A percentile compares a stretch with the other conserved stretches of the same genome.
These are phyloP conservation scores for Pyrrhoderma lamaoense DNA, from an alignment of 1,284 basidiomycete genomes.

Conservation along the genomic window DNA sequence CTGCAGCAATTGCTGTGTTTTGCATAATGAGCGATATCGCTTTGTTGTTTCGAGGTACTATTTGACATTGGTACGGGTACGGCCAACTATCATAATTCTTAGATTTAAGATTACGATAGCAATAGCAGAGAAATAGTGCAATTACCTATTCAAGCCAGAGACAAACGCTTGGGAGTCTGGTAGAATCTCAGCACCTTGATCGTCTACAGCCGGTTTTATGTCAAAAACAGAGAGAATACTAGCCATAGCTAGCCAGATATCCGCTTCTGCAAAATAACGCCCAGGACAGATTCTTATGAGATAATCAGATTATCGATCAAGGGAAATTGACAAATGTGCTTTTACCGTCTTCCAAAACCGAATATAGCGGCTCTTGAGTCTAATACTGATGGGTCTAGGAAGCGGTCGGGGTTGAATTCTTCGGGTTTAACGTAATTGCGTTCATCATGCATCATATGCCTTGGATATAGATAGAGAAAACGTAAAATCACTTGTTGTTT, in stretches of 20 bases:
- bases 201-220: conserved; percentile 7
- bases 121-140: not conserved
- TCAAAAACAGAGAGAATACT: conserved; percentile 14
- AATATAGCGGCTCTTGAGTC: conserved; percentile 9
- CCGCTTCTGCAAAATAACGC: conserved; percentile 20
- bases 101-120: too few species aligned
- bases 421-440: conserved; percentile 5
- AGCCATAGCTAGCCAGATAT: conserved; percentile 16
- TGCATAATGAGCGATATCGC: too few species aligned
- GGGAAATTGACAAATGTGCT: conserved; percentile 20
- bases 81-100: conserved; percentile 19
- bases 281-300: conserved; percentile 22
- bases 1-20: too few species aligned
- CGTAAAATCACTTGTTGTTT: not conserved
- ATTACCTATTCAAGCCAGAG: not conserved
- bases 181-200: conserved; percentile 18
- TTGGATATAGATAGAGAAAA: not conserved
- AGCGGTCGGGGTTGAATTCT: conserved; percentile 12
- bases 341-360: conserved; percentile 28
- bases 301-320: conserved; percentile 12
- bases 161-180: conserved; percentile 3
- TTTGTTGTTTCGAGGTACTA: conserved; percentile 18
- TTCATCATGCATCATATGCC: conserved; percentile 17
- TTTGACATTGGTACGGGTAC: conserved; percentile 21
- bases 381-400: not conserved